phyloP scores from a whole-genome alignment of 257 asterid species.

The Nicotiana benthamiana region DNA sequence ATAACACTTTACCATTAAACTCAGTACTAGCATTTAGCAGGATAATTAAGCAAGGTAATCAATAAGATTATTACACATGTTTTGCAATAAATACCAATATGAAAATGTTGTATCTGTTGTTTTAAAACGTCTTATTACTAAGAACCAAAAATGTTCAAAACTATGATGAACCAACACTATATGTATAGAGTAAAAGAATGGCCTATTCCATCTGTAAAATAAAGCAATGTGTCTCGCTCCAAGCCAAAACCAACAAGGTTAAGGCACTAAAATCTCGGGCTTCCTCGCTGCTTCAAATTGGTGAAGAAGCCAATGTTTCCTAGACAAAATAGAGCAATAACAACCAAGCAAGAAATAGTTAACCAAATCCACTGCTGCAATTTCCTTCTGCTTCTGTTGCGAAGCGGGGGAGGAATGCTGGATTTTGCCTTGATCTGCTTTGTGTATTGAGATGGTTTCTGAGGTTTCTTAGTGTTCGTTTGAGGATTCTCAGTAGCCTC shows the following conservation, averaged over 20 bases:
- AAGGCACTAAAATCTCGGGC: slow-evolving; percentile 18
- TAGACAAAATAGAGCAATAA: slow-evolving; percentile 52
- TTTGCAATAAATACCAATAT: background rate
- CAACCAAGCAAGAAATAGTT: slow-evolving; percentile 29
- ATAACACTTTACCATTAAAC: background rate
- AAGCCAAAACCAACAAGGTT: slow-evolving; percentile 3
- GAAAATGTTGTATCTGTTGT: background rate
- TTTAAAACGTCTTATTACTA: background rate
- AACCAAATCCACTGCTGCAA: slow-evolving; percentile 89
- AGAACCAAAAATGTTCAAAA: background rate
- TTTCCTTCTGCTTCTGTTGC: slow-evolving; percentile 61
- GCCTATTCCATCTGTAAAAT: background rate
- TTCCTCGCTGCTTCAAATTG: slow-evolving; percentile 32
- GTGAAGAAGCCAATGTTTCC: slow-evolving; percentile 71
- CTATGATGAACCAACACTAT: slow-evolving; percentile 4
- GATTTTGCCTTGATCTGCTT: slow-evolving; percentile 59
- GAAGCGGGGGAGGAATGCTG: slow-evolving; percentile 72
- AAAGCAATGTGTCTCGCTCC: background rate
- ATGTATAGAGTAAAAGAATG: background rate
- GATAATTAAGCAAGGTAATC: background rate
- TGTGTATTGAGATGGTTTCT: slow-evolving; percentile 27
- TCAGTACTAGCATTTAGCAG: background rate
- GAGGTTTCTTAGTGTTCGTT: slow-evolving; percentile 28
- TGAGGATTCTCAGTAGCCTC: slow-evolving; percentile 34
- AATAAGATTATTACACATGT: background rate